phyloP scores from a whole-genome alignment of 805 yeast genomes.

The Myxozyma vanderwaltii region DNA sequence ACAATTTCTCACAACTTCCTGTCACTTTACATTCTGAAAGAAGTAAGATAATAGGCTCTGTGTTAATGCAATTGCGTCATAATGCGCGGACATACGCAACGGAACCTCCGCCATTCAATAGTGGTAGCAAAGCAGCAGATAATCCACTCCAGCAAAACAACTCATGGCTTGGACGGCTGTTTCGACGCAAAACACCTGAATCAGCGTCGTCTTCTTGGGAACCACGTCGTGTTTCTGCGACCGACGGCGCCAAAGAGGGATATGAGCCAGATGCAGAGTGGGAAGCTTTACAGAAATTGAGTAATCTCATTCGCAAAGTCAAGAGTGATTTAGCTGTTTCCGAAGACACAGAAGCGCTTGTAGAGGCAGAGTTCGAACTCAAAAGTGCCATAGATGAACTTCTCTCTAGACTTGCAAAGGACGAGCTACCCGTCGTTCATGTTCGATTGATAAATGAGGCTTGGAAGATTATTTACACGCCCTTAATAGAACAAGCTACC shows the following conservation, averaged over 20 bases:
- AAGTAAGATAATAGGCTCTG: too few species aligned
- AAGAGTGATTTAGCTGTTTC: constrained; percentile 14
- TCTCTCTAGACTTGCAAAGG: constrained; percentile 10
- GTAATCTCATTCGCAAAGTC: constrained; percentile 24
- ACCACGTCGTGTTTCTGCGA: constrained; percentile 1
- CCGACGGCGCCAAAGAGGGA: constrained; percentile 1
- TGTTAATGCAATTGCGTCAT: background rate
- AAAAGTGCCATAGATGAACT: constrained; percentile 21
- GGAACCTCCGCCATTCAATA: constrained; percentile 13
- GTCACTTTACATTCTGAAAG: too few species aligned
- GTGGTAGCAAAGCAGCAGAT: background rate
- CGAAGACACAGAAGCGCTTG: background rate
- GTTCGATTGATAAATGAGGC: constrained; percentile 27
- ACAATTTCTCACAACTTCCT: background rate
- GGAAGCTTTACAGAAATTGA: constrained; percentile 28
- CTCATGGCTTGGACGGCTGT: background rate
- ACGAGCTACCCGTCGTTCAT: constrained; percentile 25
- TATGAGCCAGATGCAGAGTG: constrained; percentile 32
- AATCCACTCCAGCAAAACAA: background rate
- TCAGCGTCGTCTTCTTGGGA: constrained; percentile 8
- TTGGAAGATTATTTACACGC: constrained; percentile 27
- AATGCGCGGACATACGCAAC: constrained; percentile 4
- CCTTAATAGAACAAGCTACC: constrained; percentile 10
- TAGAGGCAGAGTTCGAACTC: constrained; percentile 22
- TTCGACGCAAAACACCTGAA: background rate